Conservation (phyloP, 306 rosid genomes). For the Malus asiatica region DNA sequence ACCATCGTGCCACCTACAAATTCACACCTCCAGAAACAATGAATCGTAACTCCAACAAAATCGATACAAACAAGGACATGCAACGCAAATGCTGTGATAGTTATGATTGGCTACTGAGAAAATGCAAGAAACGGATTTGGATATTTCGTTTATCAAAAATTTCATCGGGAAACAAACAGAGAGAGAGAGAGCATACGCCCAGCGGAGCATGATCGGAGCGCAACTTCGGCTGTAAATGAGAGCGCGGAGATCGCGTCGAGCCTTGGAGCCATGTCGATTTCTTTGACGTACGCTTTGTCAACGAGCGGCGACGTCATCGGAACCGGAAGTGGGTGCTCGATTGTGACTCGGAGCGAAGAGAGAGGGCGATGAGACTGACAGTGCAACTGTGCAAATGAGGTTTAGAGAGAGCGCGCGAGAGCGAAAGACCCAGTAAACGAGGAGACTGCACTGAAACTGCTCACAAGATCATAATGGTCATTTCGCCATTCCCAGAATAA, state of each 20-base stretch:
- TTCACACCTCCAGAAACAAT: not conserved
- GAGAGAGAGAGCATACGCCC: constrained; percentile 47
- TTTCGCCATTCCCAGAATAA: not conserved
- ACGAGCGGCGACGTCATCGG: constrained; percentile 69
- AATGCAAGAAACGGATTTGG: not conserved
- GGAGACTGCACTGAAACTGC: not conserved
- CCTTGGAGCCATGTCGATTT: constrained; percentile 57
- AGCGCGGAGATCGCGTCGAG: constrained; percentile 89
- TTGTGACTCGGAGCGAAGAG: not conserved
- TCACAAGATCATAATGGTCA: not conserved
- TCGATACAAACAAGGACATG: not conserved
- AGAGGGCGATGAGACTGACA: not conserved
- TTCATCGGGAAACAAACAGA: not conserved
- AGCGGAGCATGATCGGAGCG: constrained; percentile 90
- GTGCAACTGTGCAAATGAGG: not conserved
- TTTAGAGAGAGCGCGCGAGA: not conserved
- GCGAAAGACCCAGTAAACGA: too few relatives aligned
- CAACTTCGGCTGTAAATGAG: constrained; percentile 77
- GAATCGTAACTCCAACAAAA: not conserved
- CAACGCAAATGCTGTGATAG: not conserved
- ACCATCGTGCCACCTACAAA: constrained; percentile 86
- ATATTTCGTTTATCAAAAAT: not conserved
- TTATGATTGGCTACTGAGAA: not conserved
- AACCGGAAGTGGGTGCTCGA: not conserved
- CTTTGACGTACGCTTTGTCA: constrained; percentile 61